A percentile compares a stretch with the other conserved stretches of the same genome.
Evolutionary conservation across 2,329 filamentous ascomycete genomes (phyloP).

Genomic region (Aspergillus nomiae): DNA sequence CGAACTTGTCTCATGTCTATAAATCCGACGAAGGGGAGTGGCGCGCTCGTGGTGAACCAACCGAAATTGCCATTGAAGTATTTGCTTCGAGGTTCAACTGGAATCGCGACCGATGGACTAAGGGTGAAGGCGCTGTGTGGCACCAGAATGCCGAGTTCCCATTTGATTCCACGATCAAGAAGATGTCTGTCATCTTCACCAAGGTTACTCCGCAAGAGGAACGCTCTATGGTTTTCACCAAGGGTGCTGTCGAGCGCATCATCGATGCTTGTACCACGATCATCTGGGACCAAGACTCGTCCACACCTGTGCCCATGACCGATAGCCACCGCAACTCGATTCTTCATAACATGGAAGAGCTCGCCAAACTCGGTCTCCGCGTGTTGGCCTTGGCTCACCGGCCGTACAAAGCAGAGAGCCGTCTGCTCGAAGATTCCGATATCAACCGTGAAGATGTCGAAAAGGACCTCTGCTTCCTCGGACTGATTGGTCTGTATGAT

Average conservation of each 20-base stretch:
- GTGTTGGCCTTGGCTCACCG: conserved; percentile 65
- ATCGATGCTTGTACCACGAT: conserved; percentile 60
- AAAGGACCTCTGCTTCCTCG: conserved; percentile 67
- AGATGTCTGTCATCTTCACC: conserved; percentile 68
- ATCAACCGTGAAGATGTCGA: conserved; percentile 64
- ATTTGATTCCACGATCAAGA: conserved; percentile 71
- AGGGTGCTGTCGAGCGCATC: conserved; percentile 64
- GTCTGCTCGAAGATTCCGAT: conserved; percentile 32
- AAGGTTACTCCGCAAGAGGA: conserved; percentile 24
- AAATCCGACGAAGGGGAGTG: conserved; percentile 55
- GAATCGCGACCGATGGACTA: conserved; percentile 55
- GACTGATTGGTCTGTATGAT: conserved; percentile 79
- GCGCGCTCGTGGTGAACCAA: conserved; percentile 66
- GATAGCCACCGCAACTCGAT: conserved; percentile 57
- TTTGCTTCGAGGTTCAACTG: conserved; percentile 68
- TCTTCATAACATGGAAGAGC: conserved; percentile 65
- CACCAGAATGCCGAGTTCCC: conserved; percentile 65
- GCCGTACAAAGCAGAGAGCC: conserved; percentile 8
- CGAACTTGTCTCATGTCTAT: conserved; percentile 64
- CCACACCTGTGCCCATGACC: conserved; percentile 47
- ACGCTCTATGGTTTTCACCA: conserved; percentile 31
- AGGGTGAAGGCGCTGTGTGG: conserved; percentile 53
- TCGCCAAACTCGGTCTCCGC: conserved; percentile 65
- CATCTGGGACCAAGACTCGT: conserved; percentile 44
- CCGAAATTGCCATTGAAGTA: conserved; percentile 71